Conservation (phyloP, 345 rosid genomes). For the Diplotaxis tenuifolia region DNA sequence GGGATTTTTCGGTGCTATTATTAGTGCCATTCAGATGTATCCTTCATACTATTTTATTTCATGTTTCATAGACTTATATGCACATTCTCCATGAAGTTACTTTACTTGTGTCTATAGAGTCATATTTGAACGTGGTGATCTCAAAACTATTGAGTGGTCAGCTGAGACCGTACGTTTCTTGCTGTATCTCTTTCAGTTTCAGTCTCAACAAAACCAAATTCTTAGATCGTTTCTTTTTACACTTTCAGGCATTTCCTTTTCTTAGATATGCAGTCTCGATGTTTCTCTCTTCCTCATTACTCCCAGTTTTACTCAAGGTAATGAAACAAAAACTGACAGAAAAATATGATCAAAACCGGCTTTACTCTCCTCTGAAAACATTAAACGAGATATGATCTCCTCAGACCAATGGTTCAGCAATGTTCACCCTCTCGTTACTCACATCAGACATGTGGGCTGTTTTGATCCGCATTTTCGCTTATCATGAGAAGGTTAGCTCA, state of each 20-base stretch:
- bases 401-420: constrained; percentile 74
- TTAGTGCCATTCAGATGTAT: constrained; percentile 92
- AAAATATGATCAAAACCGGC: background rate
- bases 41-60: constrained; percentile 36
- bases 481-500: constrained; percentile 39
- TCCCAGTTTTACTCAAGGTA: constrained; percentile 76
- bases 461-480: constrained; percentile 75
- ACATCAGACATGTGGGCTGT: constrained; percentile 98
- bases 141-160: constrained; percentile 79
- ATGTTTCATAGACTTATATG: background rate
- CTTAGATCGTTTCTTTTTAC: background rate
- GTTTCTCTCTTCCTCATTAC: constrained; percentile 79
- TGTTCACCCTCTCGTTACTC: constrained; percentile 90
- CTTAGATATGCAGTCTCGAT: constrained; percentile 7
- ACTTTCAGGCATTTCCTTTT: constrained; percentile 61
- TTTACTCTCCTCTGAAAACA: background rate
- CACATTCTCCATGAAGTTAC: constrained; percentile 26
- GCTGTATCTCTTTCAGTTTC: background rate
- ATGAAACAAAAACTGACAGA: background rate
- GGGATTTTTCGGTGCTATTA: constrained; percentile 76
- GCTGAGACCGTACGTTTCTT: constrained; percentile 64
- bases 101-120: constrained; percentile 52
- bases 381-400: background rate
- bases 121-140: constrained; percentile 71
- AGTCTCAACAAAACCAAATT: background rate